Percentiles rank a stretch among this genome's conserved stretches.
Evolutionary conservation across 495 filamentous ascomycete genomes (phyloP).

Genomic region (Parmelia sp.): DNA sequence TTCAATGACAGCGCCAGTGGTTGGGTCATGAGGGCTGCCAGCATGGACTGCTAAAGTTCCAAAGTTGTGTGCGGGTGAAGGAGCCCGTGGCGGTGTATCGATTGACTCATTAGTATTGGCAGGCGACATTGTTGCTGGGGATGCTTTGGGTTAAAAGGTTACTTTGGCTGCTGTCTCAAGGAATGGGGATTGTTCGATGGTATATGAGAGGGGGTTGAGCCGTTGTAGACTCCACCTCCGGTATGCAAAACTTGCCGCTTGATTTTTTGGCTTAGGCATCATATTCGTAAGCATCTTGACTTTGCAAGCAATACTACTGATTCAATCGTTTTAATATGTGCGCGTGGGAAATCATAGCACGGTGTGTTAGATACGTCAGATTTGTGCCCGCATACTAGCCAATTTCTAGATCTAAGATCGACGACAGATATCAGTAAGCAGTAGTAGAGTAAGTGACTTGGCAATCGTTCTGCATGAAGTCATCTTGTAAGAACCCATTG

Average conservation of each 20-base stretch:
- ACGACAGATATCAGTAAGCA: no score
- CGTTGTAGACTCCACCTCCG: background rate
- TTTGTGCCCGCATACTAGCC: no score
- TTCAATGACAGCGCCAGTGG: slow-evolving; percentile 91
- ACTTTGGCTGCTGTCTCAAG: no score
- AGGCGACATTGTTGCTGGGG: slow-evolving; percentile 30
- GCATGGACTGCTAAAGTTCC: slow-evolving; percentile 93
- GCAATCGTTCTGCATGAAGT: no score
- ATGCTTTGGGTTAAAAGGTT: background rate
- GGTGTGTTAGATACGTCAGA: no score
- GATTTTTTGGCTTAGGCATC: background rate
- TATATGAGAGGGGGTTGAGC: background rate
- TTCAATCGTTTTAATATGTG: no score
- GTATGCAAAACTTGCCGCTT: background rate
- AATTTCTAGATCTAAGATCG: no score
- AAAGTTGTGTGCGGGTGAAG: slow-evolving; percentile 63
- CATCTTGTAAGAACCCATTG: no score
- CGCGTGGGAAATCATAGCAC: no score
- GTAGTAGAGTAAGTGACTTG: no score
- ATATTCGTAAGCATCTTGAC: background rate
- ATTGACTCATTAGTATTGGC: slow-evolving; percentile 37
- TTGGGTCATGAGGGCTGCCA: slow-evolving; percentile 80
- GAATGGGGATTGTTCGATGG: no score
- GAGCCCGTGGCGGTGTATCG: slow-evolving; percentile 51
- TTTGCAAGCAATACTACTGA: background rate